Evolutionary conservation across 2,329 filamentous ascomycete species (phyloP), one percentile per base, ranked within the genome.

Genomic region (Didymellaceae sp.): DNA sequence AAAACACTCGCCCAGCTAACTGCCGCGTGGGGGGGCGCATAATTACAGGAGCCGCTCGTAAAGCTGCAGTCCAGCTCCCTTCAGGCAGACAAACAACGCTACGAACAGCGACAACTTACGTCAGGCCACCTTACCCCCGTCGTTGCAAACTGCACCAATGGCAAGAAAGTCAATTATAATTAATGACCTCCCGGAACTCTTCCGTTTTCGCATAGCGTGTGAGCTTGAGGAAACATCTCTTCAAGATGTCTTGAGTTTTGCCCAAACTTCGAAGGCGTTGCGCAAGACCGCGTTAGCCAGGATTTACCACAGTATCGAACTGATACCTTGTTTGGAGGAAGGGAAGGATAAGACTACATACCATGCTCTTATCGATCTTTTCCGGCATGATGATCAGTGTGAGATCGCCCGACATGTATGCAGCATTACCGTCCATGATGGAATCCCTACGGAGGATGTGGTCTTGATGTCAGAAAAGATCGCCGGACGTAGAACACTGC

Each of bases 321-420:
- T 39, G 9, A 14, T 6, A 2, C n/a, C 5, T 17, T 21, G 37
- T 6, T 9, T n/a, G 10, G 16, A 28, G 24, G 14, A 8, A 6
- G 30, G 25, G 7, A 31, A 14, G 25, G 17, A 21, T 6, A 2
- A 20, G 4, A 30, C 6, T 4, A 10, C 38, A 6, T 31, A 30
- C n/a, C 24, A 30, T 7, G 24, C 24, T 20, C 24, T 40, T 6
- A 21, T 40, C 2, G 25, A n/a, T 3, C 3, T n/a, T 7, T 30
- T 40, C 13, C 16, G 17, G 10, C 2, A 20, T 3, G 38, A 40
- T 17, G 24, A 20, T 6, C 9, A 39, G 1, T 13, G 30, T 17
- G 41, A 42, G 5, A 34, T 58, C 9, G 52, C 45, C 6, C 39
- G 32, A 24, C 48, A 58, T 22, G 52, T 51, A 28, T 40, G 52